Conservation (phyloP, 768 basidiomycete genomes). For the Boletellus ananiceps region DNA sequence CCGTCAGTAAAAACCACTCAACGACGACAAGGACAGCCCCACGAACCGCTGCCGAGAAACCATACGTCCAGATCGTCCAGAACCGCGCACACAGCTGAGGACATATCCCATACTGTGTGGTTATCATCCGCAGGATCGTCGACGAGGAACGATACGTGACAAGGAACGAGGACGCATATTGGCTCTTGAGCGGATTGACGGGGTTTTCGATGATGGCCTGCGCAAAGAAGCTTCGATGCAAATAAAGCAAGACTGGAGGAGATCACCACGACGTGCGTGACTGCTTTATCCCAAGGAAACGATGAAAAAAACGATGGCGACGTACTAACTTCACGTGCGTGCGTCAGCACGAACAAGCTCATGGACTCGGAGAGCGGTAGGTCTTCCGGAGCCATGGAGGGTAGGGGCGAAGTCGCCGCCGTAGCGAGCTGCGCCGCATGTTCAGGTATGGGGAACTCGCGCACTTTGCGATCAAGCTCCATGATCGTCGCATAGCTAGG, state of each 20-base stretch:
- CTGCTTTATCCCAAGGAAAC: background rate
- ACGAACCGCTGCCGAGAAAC: conserved; percentile 50
- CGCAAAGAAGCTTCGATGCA: conserved; percentile 67
- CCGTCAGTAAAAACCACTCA: conserved; percentile 1
- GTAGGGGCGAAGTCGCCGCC: conserved; percentile 26
- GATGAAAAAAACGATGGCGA: conserved; percentile 1
- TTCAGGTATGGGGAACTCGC: conserved; percentile 57
- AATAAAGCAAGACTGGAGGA: conserved; percentile 50
- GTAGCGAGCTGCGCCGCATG: conserved; percentile 37
- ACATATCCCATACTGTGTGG: conserved; percentile 43
- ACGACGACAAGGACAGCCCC: background rate
- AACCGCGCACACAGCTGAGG: conserved; percentile 50
- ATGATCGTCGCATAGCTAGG: conserved; percentile 62
- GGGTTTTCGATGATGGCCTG: conserved; percentile 68
- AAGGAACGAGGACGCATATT: conserved; percentile 60
- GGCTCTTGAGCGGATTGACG: conserved; percentile 58
- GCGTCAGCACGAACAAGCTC: conserved; percentile 36
- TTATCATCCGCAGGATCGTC: conserved; percentile 49
- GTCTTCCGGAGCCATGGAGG: conserved; percentile 12
- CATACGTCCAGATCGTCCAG: conserved; percentile 62
- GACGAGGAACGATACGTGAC: conserved; percentile 57
- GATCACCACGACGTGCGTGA: conserved; percentile 5
- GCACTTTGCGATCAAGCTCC: conserved; percentile 64
- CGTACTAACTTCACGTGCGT: conserved; percentile 36
- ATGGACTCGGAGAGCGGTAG: conserved; percentile 29